Evolutionary conservation across 805 yeast species (phyloP), one percentile per base, ranked within the genome.

Genomic region (Lipomyces kockii): DNA sequence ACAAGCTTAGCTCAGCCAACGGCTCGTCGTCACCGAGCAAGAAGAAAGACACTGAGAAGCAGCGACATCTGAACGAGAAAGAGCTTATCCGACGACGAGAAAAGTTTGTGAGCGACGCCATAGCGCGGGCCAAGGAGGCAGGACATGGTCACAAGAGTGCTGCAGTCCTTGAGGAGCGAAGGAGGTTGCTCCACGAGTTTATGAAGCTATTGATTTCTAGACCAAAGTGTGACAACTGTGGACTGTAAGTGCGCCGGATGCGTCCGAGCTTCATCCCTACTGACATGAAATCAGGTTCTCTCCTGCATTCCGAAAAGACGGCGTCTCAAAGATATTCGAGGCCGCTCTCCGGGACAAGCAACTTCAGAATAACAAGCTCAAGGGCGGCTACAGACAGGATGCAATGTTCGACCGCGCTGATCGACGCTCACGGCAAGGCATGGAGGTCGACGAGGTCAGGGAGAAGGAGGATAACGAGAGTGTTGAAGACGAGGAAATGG

Each of bases 281-380:
- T 35, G 4, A 22, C 22, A 11, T 43, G 29, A 9, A n/a, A 32
- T 17, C 46, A 67, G 69, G 68, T 91, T 83, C 78, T 92, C 97
- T 57, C 98, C 99, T 64, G 83, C 89, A 46, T 94, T 89, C 83
- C 87, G 99, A 81, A 94, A 93, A 75, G 99, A 95, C 77, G 99
- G 99, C 0, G 89, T 87, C 76, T 85, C 93, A 69, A 95, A 96
- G 82, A 87, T 95, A 71, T 95, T 95, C 76, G 98, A 95, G 80
- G 88, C 87, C 72, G 87, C 96, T 5, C 83, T 96, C 73, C 84
- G 84, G 60, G 97, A 91, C 61, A 91, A 91, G 77, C 97, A 94
- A 78, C 76, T 85, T 62, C 83, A 89, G 63, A 89, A 89, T 79
- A 95, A 95, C 82, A 83, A 94, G 78, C 87, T 90, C 71, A 91